phyloP scores from a whole-genome alignment of 192 early-diverging fungal species.

The Entomortierella lignicola region DNA sequence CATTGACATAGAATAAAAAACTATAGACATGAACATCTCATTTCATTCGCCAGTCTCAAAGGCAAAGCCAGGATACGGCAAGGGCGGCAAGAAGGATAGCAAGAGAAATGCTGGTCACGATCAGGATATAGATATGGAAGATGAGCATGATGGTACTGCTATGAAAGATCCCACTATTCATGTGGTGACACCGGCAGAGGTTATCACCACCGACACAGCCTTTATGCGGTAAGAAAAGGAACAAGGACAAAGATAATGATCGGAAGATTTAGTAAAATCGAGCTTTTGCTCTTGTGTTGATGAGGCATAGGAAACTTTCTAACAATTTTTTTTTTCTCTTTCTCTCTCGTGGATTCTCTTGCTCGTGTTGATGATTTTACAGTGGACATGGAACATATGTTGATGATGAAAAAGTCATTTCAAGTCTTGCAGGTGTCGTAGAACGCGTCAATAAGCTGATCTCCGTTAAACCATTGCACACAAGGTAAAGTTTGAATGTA shows the following conservation, averaged over 20 bases:
- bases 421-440: slow-evolving; percentile 90
- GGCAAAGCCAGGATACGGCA: not conserved
- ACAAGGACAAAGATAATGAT: too few relatives aligned
- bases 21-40: slow-evolving; percentile 26
- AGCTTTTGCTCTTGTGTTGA: not conserved
- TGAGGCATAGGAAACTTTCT: too few relatives aligned
- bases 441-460: slow-evolving; percentile 97
- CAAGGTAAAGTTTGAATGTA: too few relatives aligned
- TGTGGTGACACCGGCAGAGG: slow-evolving; percentile 84
- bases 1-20: too few relatives aligned
- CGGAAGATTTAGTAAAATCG: not conserved
- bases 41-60: slow-evolving; percentile 39
- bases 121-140: slow-evolving; percentile 57
- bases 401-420: slow-evolving; percentile 75
- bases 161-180: slow-evolving; percentile 30
- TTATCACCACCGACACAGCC: slow-evolving; percentile 75
- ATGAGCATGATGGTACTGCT: slow-evolving; percentile 6
- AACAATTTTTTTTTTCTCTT: too few relatives aligned
- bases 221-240: slow-evolving; percentile 80
- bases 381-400: slow-evolving; percentile 92
- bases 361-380: not conserved
- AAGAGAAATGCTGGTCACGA: slow-evolving; percentile 10
- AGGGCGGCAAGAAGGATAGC: slow-evolving; percentile 4
- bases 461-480: slow-evolving; percentile 87
- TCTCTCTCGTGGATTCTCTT: not conserved